Conservation (phyloP, 495 filamentous ascomycete genomes). For the Geopyxis carbonaria region DNA sequence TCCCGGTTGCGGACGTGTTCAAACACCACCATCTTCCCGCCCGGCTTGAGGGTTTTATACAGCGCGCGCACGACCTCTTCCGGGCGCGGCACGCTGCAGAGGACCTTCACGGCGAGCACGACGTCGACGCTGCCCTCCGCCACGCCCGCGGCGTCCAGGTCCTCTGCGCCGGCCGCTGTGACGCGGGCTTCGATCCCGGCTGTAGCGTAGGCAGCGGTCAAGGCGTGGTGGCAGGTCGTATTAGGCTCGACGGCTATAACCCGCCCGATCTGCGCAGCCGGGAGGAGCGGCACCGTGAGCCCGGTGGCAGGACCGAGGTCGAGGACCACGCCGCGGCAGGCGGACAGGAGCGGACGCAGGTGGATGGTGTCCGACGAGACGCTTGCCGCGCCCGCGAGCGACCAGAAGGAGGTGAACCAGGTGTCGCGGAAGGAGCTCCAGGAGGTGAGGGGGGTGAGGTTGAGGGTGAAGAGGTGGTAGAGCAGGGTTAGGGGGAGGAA, state of each 20-base stretch:
- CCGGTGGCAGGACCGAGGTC: constrained; percentile 29
- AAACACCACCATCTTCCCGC: constrained; percentile 28
- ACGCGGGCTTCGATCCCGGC: constrained; percentile 25
- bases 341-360: neutral
- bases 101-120: constrained; percentile 27
- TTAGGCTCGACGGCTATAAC: constrained; percentile 28
- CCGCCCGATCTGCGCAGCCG: constrained; percentile 9
- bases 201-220: constrained; percentile 18
- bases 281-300: constrained; percentile 16
- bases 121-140: constrained; percentile 26
- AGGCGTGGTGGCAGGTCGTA: constrained; percentile 21
- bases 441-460: too few species aligned
- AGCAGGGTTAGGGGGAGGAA: neutral
- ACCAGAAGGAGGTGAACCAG: constrained; percentile 47
- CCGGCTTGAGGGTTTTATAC: constrained; percentile 28
- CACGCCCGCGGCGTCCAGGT: constrained; percentile 23
- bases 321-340: constrained; percentile 20
- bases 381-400: constrained; percentile 78
- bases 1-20: constrained; percentile 27
- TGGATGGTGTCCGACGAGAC: constrained; percentile 30
- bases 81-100: constrained; percentile 26
- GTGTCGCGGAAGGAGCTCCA: constrained; percentile 24
- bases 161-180: constrained; percentile 26
- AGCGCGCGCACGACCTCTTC: constrained; percentile 22
- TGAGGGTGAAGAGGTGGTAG: neutral